Base-by-base conservation (phyloP, 2,329 filamentous ascomycete species). In the Helotiales sp. region DNA sequence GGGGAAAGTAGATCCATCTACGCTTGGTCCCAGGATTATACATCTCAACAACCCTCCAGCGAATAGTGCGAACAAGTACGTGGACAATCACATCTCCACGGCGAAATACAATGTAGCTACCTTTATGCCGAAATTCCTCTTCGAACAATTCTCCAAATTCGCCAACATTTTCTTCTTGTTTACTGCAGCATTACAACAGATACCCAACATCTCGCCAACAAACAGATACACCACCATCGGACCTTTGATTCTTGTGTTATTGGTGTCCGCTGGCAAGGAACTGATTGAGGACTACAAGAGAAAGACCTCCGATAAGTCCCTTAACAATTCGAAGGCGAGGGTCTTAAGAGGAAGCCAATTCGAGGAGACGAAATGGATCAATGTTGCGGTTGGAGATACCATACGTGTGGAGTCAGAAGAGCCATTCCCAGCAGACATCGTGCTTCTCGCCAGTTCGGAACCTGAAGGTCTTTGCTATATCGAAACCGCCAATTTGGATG, bases 111-210 rank as follows among this genome's bases (percentile, higher is more conserved):
- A 98, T 79, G 75, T 93, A 76, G 85, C 92, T 63, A 97, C 93
- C 22, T 99, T 99, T 79, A 78, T 98, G 20, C 96, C 96, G 60
- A 99, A 99, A 80, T 99, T 99, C 81, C 84, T 99, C 65, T 93
- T 95, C 79, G 96, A 99, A 80, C 96, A 99, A 79, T 99, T 99
- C 82, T 97, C 94, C 69, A 99, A 97, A 84, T 97, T 97, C 80
- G 96, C 96, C 83, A 99, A 99, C 81, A 81, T 99, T 77, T 99
- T 99, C 84, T 99, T 99, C 91, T 87, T 99, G 78, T 98, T 99
- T 80, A 99, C 96, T 43, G 94, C 96, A 17, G 90, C 88, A 47
- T 83, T 99, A 54, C 96, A 99, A 82, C 96, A 99, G 79, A 97
- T 99, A 69, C 96, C 96, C 24, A 90, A 91, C 72, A 90, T 99